phyloP scores from a whole-genome alignment of 495 filamentous ascomycete species.

The Cercophora sp. region DNA sequence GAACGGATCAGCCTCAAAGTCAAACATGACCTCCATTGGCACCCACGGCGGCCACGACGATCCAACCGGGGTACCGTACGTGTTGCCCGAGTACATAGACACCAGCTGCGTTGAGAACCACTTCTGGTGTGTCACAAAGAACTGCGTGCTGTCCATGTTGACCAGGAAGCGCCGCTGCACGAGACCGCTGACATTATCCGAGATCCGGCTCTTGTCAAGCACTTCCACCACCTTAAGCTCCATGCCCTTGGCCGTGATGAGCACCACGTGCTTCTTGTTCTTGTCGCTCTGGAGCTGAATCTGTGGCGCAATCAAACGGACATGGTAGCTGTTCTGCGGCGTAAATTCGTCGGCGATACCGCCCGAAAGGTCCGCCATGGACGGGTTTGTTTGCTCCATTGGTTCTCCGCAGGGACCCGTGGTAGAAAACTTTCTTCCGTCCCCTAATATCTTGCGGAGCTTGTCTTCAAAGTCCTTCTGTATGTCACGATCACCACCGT shows the following conservation, averaged over 20 bases:
- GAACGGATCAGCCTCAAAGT: conserved; percentile 86
- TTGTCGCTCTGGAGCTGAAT: conserved; percentile 98
- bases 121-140: conserved; percentile 93
- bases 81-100: conserved; percentile 89
- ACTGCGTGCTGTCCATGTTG: conserved; percentile 93
- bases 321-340: conserved; percentile 89
- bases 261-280: conserved; percentile 84
- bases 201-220: conserved; percentile 91
- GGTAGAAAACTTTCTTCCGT: conserved; percentile 77
- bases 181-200: conserved; percentile 87
- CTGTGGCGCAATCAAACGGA: conserved; percentile 92
- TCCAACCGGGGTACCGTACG: conserved; percentile 78
- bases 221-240: conserved; percentile 94
- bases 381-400: conserved; percentile 29
- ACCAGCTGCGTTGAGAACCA: conserved; percentile 74
- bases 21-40: conserved; percentile 95
- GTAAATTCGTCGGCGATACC: conserved; percentile 85
- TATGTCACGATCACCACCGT: conserved; percentile 48
- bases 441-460: conserved; percentile 80
- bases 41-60: conserved; percentile 97
- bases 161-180: conserved; percentile 91
- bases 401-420: conserved; percentile 69
- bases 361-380: conserved; percentile 59
- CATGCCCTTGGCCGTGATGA: conserved; percentile 96
- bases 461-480: conserved; percentile 72